Conservation (phyloP, 331 rosid genomes). For the Telfairia occidentalis region DNA sequence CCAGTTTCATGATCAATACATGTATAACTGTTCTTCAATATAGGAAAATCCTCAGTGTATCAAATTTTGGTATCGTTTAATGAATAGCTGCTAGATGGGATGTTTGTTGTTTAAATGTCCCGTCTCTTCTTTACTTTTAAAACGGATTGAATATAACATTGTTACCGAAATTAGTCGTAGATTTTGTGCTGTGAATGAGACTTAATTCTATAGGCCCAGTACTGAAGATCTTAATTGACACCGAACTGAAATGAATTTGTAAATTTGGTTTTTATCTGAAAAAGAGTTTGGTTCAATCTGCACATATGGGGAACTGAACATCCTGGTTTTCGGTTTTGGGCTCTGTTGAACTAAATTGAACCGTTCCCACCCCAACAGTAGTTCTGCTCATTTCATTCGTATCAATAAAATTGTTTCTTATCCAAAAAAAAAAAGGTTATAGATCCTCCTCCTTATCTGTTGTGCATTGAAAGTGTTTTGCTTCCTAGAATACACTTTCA, state of each 20-base stretch:
- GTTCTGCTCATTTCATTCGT: no score
- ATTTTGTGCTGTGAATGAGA: neutral
- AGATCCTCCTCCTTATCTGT: neutral
- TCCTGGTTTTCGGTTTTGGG: neutral
- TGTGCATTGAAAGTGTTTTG: neutral
- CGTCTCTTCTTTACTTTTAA: no score
- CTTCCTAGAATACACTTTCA: neutral
- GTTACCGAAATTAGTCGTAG: neutral
- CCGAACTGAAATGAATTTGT: neutral
- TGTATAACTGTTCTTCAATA: neutral
- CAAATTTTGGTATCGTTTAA: neutral
- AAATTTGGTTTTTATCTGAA: neutral
- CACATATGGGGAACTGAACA: neutral
- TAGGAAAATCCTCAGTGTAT: neutral
- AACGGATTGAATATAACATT: neutral
- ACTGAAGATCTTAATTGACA: no score
- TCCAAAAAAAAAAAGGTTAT: no score
- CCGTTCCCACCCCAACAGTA: neutral
- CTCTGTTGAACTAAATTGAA: neutral
- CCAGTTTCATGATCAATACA: neutral
- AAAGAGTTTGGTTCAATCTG: neutral
- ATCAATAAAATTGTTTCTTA: no score
- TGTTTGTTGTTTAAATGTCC: neutral
- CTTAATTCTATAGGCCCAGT: neutral
- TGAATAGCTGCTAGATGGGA: neutral